Evolutionary conservation across 768 basidiomycete genomes (phyloP).

Genomic region (Aureoboletus auriporus): DNA sequence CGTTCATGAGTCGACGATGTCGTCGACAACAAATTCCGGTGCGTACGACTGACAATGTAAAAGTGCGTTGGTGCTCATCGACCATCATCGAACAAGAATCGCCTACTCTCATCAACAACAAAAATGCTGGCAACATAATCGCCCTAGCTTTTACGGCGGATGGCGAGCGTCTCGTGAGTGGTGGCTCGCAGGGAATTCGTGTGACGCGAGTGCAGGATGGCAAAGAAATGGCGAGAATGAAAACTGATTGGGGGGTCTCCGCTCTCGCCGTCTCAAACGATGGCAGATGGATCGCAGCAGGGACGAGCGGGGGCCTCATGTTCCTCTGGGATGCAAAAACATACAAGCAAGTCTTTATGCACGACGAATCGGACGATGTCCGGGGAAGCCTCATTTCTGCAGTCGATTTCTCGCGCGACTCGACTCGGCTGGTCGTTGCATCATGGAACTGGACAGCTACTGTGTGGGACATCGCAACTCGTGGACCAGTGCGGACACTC

Average conservation of each 20-base stretch:
- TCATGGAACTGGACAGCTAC: background rate
- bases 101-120: background rate
- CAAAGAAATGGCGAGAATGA: background rate
- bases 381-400: background rate
- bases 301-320: background rate
- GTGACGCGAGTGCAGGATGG: constrained; percentile 4
- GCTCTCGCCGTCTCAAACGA: too few relatives aligned
- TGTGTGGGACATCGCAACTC: background rate
- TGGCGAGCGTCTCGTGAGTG: background rate
- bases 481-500: too few relatives aligned
- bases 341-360: background rate
- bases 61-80: background rate
- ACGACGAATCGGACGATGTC: too few relatives aligned
- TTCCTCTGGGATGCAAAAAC: background rate
- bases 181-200: background rate
- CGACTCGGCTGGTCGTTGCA: background rate
- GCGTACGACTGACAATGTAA: too few relatives aligned
- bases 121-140: background rate
- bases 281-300: background rate
- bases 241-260: too few relatives aligned
- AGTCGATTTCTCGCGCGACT: constrained; percentile 4
- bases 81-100: background rate
- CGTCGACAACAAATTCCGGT: too few relatives aligned
- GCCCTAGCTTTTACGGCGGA: background rate
- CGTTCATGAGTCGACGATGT: too few relatives aligned